Evolutionary conservation across 73 alveolate genomes (phyloP).

Genomic region (Tetrahymena elliotti): DNA sequence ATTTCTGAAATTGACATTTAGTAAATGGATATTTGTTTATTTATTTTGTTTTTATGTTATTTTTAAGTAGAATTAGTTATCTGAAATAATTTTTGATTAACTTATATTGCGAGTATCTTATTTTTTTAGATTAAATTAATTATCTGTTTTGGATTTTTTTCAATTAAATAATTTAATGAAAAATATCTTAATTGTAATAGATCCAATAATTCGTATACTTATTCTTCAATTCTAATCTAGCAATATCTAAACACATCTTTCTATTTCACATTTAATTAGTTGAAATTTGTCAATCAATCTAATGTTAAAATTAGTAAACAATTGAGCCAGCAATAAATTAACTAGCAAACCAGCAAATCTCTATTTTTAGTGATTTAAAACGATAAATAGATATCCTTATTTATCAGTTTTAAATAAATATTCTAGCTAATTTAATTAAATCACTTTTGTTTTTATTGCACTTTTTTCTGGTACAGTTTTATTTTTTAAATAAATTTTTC

Average conservation of each 20-base stretch:
- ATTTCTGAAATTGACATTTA: not conserved
- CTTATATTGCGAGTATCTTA: not conserved
- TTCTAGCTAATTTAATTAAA: too few relatives aligned
- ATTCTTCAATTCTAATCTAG: not conserved
- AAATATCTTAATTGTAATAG: not conserved
- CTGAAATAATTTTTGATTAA: not conserved
- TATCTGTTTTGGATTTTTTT: not conserved
- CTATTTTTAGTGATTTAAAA: not conserved
- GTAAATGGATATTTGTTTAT: too few relatives aligned
- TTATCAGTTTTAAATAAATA: too few relatives aligned
- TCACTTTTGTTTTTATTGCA: too few relatives aligned
- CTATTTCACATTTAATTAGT: not conserved
- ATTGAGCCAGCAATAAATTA: not conserved
- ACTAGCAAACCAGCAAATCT: not conserved
- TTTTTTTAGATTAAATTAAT: not conserved
- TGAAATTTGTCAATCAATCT: not conserved
- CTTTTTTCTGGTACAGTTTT: too few relatives aligned
- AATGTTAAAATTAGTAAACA: not conserved
- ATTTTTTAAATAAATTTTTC: too few relatives aligned
- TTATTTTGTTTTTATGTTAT: not conserved
- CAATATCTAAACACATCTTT: not conserved
- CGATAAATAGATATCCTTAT: too few relatives aligned
- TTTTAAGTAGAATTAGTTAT: not conserved
- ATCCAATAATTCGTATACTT: not conserved
- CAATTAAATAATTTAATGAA: not conserved